Percentiles rank a stretch among this genome's conserved stretches.
Evolutionary conservation across 2,329 filamentous ascomycete genomes (phyloP).

Genomic region (Helotiales sp.): DNA sequence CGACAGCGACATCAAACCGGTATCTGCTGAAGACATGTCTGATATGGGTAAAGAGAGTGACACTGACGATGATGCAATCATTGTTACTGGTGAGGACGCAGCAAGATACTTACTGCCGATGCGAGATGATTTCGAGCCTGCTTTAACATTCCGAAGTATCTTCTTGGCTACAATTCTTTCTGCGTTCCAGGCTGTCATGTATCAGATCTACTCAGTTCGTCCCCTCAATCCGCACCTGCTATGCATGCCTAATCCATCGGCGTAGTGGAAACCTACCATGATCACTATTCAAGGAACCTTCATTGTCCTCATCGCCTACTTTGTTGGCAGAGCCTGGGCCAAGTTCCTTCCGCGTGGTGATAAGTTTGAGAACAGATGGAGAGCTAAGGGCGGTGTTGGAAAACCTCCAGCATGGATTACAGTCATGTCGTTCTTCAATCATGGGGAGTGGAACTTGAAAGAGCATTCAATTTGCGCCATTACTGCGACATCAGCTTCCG

Average conservation of each 20-base stretch:
- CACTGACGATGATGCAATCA: slow-evolving; percentile 50
- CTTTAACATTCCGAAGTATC: slow-evolving; percentile 59
- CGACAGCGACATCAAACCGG: slow-evolving; percentile 35
- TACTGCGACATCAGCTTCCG: slow-evolving; percentile 59
- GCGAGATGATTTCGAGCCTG: slow-evolving; percentile 57
- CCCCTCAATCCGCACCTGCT: not conserved
- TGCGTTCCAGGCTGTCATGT: slow-evolving; percentile 60
- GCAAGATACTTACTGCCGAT: slow-evolving; percentile 54
- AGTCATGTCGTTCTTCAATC: slow-evolving; percentile 53
- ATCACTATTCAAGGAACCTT: slow-evolving; percentile 58
- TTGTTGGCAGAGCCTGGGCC: slow-evolving; percentile 56
- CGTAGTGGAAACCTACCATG: slow-evolving; percentile 59
- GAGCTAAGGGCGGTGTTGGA: slow-evolving; percentile 47
- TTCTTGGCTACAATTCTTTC: slow-evolving; percentile 55
- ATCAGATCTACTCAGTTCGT: slow-evolving; percentile 58
- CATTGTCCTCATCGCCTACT: slow-evolving; percentile 62
- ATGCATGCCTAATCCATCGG: too few species aligned
- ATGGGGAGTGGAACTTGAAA: slow-evolving; percentile 57
- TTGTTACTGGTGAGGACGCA: slow-evolving; percentile 58
- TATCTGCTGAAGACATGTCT: slow-evolving; percentile 22
- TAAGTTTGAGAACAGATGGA: slow-evolving; percentile 53
- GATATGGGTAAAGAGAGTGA: slow-evolving; percentile 43
- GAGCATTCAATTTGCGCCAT: slow-evolving; percentile 60
- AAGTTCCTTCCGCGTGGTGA: slow-evolving; percentile 57
- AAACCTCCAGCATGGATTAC: slow-evolving; percentile 50